phyloP scores from a whole-genome alignment of 108 stramenopile genomes.

The Skeletonema tropicum region DNA sequence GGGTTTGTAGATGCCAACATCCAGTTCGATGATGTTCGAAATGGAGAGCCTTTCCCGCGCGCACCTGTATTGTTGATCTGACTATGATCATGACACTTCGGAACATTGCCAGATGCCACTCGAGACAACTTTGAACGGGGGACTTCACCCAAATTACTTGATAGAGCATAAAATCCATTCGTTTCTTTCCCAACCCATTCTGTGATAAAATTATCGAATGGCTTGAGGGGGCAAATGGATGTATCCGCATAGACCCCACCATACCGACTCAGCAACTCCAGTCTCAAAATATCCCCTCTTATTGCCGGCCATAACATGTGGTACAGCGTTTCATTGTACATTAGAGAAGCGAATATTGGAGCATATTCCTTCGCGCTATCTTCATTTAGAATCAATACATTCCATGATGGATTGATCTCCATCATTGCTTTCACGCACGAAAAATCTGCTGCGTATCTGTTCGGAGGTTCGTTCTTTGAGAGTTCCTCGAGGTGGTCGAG shows the following conservation, averaged over 20 bases:
- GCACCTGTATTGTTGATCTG: background rate
- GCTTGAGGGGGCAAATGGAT: conserved; percentile 7
- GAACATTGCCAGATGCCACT: no score
- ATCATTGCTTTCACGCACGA: conserved; percentile 1
- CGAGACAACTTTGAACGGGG: no score
- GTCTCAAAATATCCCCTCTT: conserved; percentile 1
- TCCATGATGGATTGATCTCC: conserved; percentile 2
- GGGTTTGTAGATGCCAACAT: conserved; percentile 2
- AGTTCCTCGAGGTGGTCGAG: background rate
- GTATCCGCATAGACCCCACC: conserved; percentile 10
- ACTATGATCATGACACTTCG: background rate
- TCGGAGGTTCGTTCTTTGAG: background rate
- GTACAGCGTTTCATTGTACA: background rate
- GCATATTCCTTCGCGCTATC: background rate
- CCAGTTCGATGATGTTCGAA: background rate
- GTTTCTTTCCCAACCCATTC: background rate
- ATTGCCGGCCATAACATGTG: background rate
- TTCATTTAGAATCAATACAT: background rate
- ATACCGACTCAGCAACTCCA: conserved; percentile 14
- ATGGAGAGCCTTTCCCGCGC: background rate
- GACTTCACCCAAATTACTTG: background rate
- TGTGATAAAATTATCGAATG: conserved; percentile 7
- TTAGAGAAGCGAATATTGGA: background rate
- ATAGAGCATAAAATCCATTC: background rate
- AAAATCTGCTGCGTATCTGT: conserved; percentile 3